Evolutionary conservation across 2,329 filamentous ascomycete species (phyloP).

Genomic region (Clarireedia hainanense): DNA sequence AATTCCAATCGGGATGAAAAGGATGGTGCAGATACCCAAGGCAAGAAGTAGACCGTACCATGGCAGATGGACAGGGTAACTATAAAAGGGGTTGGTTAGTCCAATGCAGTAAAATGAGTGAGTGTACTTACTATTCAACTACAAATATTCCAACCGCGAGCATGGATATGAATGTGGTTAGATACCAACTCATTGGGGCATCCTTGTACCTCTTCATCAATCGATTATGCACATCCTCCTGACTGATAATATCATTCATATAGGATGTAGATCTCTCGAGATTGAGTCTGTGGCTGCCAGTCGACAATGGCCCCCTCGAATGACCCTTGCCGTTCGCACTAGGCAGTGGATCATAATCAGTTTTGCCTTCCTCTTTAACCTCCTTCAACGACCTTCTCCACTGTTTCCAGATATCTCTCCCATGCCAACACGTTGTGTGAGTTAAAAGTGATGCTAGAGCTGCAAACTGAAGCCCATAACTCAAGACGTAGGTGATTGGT

Average conservation of each 20-base stretch:
- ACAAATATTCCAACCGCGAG: conserved; percentile 72
- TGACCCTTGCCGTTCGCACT: conserved; percentile 6
- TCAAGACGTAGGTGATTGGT: conserved; percentile 80
- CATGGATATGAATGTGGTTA: conserved; percentile 69
- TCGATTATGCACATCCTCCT: conserved; percentile 77
- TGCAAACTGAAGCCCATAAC: conserved; percentile 81
- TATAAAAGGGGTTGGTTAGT: conserved; percentile 25
- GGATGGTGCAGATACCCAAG: conserved; percentile 66
- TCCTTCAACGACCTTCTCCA: conserved; percentile 64
- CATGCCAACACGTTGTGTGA: conserved; percentile 79
- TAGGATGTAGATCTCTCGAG: conserved; percentile 34
- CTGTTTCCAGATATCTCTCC: conserved; percentile 71
- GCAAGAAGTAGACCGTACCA: conserved; percentile 82
- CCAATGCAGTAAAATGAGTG: not conserved
- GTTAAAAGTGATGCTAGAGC: conserved; percentile 71
- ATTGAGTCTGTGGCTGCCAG: conserved; percentile 8
- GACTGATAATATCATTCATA: conserved; percentile 48
- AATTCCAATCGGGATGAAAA: conserved; percentile 87
- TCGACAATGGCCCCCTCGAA: conserved; percentile 4
- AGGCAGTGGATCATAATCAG: conserved; percentile 45
- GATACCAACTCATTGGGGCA: conserved; percentile 75
- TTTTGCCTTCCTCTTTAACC: conserved; percentile 42
- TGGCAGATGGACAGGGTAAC: conserved; percentile 72
- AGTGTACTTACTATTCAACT: conserved; percentile 65
- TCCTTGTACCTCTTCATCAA: conserved; percentile 79